Evolutionary conservation across 163 green algal genomes (phyloP), one percentile per base, ranked within the genome.

Genomic region (Coccomyxa subellipsoidea): DNA sequence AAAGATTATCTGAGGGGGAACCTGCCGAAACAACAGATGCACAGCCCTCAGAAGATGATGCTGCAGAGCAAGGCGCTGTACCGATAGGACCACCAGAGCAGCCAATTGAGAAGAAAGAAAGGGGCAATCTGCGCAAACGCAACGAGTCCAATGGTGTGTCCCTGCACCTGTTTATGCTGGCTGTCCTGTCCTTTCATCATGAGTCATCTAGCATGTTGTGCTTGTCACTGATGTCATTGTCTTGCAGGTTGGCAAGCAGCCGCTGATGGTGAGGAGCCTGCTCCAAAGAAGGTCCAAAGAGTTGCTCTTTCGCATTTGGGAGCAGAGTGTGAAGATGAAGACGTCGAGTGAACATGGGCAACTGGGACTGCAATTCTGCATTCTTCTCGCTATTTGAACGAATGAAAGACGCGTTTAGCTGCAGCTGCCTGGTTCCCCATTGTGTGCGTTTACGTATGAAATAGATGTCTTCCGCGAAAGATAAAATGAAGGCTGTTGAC

Each of bases 221-320:
- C 3, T 7, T 59, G 47, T 27, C 47, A 59, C 23, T 12, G 23
- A 7, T 6, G 21, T 12, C 21, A 27, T 12, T 59, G 15, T 7
- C 23, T 2, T 73, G 66, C 66, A 73, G 66, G n/a, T 18, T 18
- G 32, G 29, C 8, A 73, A 73, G 66, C 66, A 73, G 66, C 66
- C 21, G 31, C 66, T 35, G 66, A 18, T 35, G 66, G 21, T 36
- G 18, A 73, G 27, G 66, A 73, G 27, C 29, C 66, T 73, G 1
- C 66, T 73, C 10, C 66, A 36, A 73, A 73, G 66, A 18, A 23
- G 32, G 18, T 7, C 4, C 70, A 77, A 8, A 38, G 27, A 34
- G 70, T 77, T n/a, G 70, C 70, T 27, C 40, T 77, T n/a, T n/a
- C 32, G 18, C 70, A 77, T 40, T 32, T 77, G 70, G 70, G 32